Percentiles rank a stretch among this genome's conserved stretches.
phyloP scores from a whole-genome alignment of 208 protist genomes.

The Acanthamoeba healyi region DNA sequence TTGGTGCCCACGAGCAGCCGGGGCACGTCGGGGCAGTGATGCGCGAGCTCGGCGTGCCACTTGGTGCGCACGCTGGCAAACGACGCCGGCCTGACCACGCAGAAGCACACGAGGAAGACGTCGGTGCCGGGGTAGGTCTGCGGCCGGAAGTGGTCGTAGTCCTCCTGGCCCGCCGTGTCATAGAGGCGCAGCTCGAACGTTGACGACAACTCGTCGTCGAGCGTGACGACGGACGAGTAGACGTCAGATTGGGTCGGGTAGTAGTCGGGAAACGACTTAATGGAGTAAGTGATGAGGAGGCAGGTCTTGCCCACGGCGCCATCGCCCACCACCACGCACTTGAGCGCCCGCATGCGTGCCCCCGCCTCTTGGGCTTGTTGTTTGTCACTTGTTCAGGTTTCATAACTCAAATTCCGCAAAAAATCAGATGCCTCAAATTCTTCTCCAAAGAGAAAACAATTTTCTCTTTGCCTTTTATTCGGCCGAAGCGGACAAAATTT shows the following conservation, averaged over 20 bases:
- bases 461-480: no score
- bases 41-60: conserved; percentile 86
- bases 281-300: conserved; percentile 90
- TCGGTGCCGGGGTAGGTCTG: conserved; percentile 93
- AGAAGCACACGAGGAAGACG: conserved; percentile 93
- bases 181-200: conserved; percentile 86
- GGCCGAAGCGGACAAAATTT: no score
- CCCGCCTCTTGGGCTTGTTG: no score
- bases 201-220: conserved; percentile 86
- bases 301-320: conserved; percentile 91
- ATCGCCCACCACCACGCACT: conserved; percentile 87
- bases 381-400: no score
- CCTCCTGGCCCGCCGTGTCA: conserved; percentile 93
- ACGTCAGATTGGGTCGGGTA: conserved; percentile 89
- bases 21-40: conserved; percentile 86
- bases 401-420: no score
- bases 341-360: no score
- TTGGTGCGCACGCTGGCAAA: conserved; percentile 89
- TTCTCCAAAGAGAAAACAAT: no score
- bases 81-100: conserved; percentile 85
- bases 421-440: no score
- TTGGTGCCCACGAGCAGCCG: conserved; percentile 95
- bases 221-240: conserved; percentile 90
- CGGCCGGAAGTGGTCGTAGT: conserved; percentile 95
- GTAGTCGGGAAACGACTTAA: conserved; percentile 89